Conservation (phyloP, 306 rosid genomes). For the Corylus heterophylla region DNA sequence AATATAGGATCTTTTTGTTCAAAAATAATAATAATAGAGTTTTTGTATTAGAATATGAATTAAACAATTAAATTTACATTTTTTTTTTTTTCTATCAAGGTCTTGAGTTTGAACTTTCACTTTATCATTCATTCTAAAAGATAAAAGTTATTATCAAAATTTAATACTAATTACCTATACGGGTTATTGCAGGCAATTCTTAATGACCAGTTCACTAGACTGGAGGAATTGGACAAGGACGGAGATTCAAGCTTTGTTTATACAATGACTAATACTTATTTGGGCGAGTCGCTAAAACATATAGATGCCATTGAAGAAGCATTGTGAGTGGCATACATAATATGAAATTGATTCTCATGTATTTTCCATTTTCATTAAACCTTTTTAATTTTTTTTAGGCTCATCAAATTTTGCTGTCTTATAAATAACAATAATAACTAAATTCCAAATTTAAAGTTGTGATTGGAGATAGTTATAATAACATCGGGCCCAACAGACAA, state of each 20-base stretch:
- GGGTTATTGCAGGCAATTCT: slow-evolving; percentile 27
- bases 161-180: no score
- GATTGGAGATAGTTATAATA: background rate
- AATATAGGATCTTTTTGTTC: no score
- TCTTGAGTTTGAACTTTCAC: no score
- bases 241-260: slow-evolving; percentile 32
- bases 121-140: no score
- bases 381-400: background rate
- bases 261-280: slow-evolving; percentile 28
- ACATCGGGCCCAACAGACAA: no score
- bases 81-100: no score
- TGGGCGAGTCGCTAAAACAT: slow-evolving; percentile 28
- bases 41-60: no score
- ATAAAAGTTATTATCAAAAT: no score
- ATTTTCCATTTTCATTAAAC: background rate
- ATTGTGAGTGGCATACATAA: slow-evolving; percentile 29
- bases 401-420: no score
- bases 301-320: slow-evolving; percentile 21
- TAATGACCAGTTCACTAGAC: slow-evolving; percentile 16
- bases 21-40: no score
- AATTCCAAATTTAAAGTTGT: background rate
- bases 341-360: background rate
- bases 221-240: slow-evolving; percentile 32
- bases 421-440: background rate
- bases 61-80: no score